These are phyloP conservation scores for Scutellaria galericulata DNA, from an alignment of 257 asterid genomes.

Conservation along the genomic window DNA sequence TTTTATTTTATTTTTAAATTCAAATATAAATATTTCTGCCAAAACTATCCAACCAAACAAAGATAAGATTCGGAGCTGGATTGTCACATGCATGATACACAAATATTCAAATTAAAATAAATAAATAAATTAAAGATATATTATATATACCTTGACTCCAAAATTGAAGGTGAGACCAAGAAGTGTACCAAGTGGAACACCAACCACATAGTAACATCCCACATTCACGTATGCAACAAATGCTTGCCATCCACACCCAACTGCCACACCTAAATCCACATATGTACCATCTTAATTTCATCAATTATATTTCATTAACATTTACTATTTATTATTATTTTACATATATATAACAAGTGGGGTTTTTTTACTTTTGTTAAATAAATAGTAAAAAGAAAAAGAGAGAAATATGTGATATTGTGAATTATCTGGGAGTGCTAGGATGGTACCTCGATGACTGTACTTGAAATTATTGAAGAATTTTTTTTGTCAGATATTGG, in stretches of 20 bases:
- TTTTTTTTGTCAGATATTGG: no score
- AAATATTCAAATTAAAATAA: no score
- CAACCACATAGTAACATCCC: constrained; percentile 57
- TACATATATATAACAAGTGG: neutral
- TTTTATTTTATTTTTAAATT: no score
- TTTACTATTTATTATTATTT: neutral
- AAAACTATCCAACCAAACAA: constrained; percentile 3
- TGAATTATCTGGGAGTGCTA: no score
- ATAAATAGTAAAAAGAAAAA: no score
- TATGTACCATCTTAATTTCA: neutral
- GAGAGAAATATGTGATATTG: no score
- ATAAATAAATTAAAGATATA: neutral
- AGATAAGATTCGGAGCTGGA: neutral
- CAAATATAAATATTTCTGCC: neutral
- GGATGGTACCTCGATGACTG: no score
- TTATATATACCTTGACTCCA: constrained; percentile 63
- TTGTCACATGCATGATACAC: neutral
- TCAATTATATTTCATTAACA: neutral
- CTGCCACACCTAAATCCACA: constrained; percentile 62
- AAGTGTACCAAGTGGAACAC: constrained; percentile 49
- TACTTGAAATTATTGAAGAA: no score
- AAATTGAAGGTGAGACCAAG: constrained; percentile 62
- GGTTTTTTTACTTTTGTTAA: no score
- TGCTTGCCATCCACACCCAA: constrained; percentile 88
- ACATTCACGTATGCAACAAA: constrained; percentile 76